phyloP scores from a whole-genome alignment of 257 asterid species.

The Cruciata laevipes region DNA sequence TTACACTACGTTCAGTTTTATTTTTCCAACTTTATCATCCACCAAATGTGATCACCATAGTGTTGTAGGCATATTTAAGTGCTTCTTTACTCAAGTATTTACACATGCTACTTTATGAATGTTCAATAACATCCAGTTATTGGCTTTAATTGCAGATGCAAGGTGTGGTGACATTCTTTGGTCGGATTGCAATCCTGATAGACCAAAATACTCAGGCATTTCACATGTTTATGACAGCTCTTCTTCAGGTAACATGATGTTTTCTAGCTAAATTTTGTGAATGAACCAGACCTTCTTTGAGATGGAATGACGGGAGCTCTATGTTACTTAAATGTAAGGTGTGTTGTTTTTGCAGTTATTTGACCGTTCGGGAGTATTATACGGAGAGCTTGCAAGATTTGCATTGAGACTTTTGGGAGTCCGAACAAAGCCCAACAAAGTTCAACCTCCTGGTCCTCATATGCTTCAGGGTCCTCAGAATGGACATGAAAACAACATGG shows the following conservation, averaged over 20 bases:
- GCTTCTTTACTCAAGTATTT: not conserved
- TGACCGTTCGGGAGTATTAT: slow-evolving; percentile 87
- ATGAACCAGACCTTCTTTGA: not conserved
- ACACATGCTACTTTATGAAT: not conserved
- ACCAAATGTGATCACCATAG: not conserved
- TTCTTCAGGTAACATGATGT: slow-evolving; percentile 58
- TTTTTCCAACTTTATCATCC: not conserved
- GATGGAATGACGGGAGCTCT: not conserved
- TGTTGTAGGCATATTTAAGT: no score
- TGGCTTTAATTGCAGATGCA: slow-evolving; percentile 51
- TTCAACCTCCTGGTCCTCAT: slow-evolving; percentile 49
- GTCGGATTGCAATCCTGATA: slow-evolving; percentile 72
- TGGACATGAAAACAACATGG: slow-evolving; percentile 45
- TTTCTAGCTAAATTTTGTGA: not conserved
- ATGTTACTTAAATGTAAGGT: not conserved
- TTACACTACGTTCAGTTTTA: not conserved
- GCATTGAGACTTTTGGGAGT: slow-evolving; percentile 80
- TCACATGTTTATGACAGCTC: slow-evolving; percentile 71
- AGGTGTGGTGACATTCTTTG: slow-evolving; percentile 84
- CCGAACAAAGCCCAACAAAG: slow-evolving; percentile 51
- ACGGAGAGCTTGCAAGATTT: slow-evolving; percentile 94
- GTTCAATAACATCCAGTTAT: not conserved
- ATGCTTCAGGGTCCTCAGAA: slow-evolving; percentile 61
- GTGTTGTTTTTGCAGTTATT: slow-evolving; percentile 49
- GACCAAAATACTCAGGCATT: slow-evolving; percentile 98